Evolutionary conservation across 306 rosid genomes (phyloP), one percentile per base, ranked within the genome.

Genomic region (Cicer arietinum): DNA sequence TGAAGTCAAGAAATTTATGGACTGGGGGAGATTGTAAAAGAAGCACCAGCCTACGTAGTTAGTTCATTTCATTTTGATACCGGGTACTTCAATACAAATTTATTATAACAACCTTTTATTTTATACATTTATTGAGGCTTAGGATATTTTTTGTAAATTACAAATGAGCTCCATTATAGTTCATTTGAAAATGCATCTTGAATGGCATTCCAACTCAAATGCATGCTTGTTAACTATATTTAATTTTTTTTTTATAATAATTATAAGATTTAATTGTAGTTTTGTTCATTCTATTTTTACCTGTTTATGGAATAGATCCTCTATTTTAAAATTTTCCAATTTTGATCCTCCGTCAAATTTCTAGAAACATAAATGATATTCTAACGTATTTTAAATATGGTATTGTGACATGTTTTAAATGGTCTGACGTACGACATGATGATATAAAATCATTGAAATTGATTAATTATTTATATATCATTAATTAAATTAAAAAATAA

Each of bases 1-100:
- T 1, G 99, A 94, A 84, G 82, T 94, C 58, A 94, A 88, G 88
- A 92, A 86, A 84, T 88, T 92, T 54, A 81, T 92, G 93, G 79
- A 86, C 46, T 84, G 92, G 97, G 93, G 89, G 43, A 13, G 71
- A 50, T 86, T 89, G 77, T 87, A 73, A 82, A 80, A 76, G 61
- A 18, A 51, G 61, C 25, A 46, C 45, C 67, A 53, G 8, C 12
- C 16, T 74, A 57, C 48, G 4, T 67, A 39, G 22, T 62, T 48
- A 50, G 43, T 61, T 79, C 69, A 61, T 46, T 73, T 39, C 74
- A 57, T 73, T 83, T 67, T 65, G 69, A 64, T 68, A 74, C 67
- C 71, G 20, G 42, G 25, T 65, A 73, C 63, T 66, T 57, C 75
- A 52, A 67, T 78, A 76, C 85, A 76, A 25, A 25, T 25, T 25